A percentile compares a stretch with the other conserved stretches of the same genome.
These are phyloP conservation scores for Debaryomycetaceae sp. DNA, from an alignment of 1,139 yeast species.

Conservation along the genomic window DNA sequence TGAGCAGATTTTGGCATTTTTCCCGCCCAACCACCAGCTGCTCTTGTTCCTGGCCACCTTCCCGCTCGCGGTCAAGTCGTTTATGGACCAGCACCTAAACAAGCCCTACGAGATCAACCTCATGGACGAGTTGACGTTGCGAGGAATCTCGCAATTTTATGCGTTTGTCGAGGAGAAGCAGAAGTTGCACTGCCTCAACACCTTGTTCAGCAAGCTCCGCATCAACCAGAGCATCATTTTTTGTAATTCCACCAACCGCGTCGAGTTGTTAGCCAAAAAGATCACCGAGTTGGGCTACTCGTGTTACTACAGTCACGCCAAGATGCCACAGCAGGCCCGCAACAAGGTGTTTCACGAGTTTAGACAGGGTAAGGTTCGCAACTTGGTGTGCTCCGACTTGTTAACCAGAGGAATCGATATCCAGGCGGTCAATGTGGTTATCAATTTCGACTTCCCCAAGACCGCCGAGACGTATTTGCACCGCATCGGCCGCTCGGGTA, in stretches of 20 bases:
- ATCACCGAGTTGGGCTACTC: conserved; percentile 96
- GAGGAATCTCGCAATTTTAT: conserved; percentile 95
- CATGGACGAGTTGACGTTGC: conserved; percentile 94
- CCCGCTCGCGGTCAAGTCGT: conserved; percentile 88
- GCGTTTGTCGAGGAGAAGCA: conserved; percentile 97
- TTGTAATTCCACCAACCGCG: conserved; percentile 95
- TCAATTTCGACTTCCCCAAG: conserved; percentile 97
- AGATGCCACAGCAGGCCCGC: conserved; percentile 96
- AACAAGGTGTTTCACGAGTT: conserved; percentile 98
- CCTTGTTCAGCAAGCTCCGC: conserved; percentile 88
- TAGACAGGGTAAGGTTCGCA: conserved; percentile 97
- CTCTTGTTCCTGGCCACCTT: conserved; percentile 91
- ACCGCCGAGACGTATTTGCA: conserved; percentile 96
- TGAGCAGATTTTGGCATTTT: conserved; percentile 78
- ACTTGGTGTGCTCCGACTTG: conserved; percentile 92
- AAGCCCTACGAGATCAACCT: conserved; percentile 94
- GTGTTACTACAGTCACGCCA: conserved; percentile 95
- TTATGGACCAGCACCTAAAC: conserved; percentile 86
- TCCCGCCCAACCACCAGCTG: conserved; percentile 81
- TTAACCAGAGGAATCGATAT: conserved; percentile 98
- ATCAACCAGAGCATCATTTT: conserved; percentile 95
- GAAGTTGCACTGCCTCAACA: conserved; percentile 91
- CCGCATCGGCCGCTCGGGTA: conserved; percentile 98
- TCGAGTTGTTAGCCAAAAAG: conserved; percentile 89
- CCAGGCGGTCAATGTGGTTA: conserved; percentile 97